These are phyloP conservation scores for Vigna mungo DNA, from an alignment of 306 rosid species.

Conservation along the genomic window DNA sequence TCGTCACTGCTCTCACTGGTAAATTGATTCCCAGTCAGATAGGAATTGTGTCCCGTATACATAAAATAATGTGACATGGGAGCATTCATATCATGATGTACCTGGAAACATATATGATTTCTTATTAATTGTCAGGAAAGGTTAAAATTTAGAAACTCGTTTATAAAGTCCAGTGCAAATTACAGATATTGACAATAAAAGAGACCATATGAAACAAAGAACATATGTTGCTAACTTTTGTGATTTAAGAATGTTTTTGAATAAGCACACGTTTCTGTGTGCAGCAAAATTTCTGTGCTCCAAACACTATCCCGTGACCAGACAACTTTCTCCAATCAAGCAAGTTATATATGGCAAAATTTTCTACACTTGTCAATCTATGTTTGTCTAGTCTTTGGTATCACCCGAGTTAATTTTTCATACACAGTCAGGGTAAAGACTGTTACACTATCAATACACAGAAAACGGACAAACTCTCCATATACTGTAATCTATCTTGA, in stretches of 20 bases:
- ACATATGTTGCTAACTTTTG: neutral
- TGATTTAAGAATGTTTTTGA: neutral
- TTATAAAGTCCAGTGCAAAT: neutral
- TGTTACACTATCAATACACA: neutral
- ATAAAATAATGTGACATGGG: slow-evolving; percentile 93
- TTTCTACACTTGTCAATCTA: neutral
- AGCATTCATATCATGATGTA: slow-evolving; percentile 89
- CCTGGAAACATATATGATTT: slow-evolving; percentile 52
- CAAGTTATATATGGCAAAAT: neutral
- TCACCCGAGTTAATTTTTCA: neutral
- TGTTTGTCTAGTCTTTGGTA: neutral
- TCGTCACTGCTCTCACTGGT: slow-evolving; percentile 81
- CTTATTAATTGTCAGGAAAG: slow-evolving; percentile 1
- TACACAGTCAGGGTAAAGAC: no score
- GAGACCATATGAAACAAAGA: neutral
- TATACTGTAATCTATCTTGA: neutral
- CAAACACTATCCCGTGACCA: slow-evolving; percentile 8
- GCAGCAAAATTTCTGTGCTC: neutral
- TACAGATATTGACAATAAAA: neutral
- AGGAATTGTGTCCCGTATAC: slow-evolving; percentile 96
- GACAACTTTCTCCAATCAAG: neutral
- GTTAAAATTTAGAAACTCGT: neutral
- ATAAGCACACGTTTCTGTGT: neutral
- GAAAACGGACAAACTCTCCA: neutral
- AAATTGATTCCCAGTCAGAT: slow-evolving; percentile 91